phyloP scores from a whole-genome alignment of 2,329 filamentous ascomycete genomes.

The Sclerotinia sclerotiorum region DNA sequence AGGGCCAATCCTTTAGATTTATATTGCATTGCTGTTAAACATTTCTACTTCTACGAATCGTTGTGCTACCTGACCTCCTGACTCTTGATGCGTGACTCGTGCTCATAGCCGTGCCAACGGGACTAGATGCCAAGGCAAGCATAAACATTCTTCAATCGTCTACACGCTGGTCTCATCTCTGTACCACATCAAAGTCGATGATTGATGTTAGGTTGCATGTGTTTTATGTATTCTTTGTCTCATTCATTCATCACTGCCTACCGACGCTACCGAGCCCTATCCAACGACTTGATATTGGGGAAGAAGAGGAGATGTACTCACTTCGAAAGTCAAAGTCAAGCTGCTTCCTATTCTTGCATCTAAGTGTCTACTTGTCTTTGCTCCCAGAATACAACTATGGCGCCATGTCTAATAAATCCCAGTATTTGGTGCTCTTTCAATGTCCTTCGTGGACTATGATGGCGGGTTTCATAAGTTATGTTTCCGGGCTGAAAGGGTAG shows the following conservation, averaged over 20 bases:
- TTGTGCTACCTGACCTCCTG: no score
- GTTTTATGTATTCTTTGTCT: not conserved
- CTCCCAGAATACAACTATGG: not conserved
- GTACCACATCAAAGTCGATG: constrained; percentile 1
- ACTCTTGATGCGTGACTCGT: no score
- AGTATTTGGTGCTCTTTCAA: not conserved
- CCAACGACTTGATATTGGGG: not conserved
- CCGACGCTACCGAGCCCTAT: no score
- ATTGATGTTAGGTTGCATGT: not conserved
- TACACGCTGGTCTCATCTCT: not conserved
- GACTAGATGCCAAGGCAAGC: not conserved
- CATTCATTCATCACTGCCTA: no score
- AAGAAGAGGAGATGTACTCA: not conserved
- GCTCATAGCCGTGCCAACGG: not conserved
- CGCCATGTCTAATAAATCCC: not conserved
- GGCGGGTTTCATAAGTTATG: no score
- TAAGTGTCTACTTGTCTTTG: not conserved
- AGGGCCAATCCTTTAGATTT: no score
- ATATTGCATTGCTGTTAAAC: no score
- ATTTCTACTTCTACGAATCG: no score
- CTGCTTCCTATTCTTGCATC: not conserved
- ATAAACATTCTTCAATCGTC: not conserved
- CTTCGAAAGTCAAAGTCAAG: not conserved
- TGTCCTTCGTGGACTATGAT: not conserved
- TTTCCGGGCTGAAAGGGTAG: not conserved